Percentiles rank a stretch among this genome's conserved stretches.
phyloP scores from a whole-genome alignment of 495 filamentous ascomycete genomes.

The Podospora pseudopauciseta region DNA sequence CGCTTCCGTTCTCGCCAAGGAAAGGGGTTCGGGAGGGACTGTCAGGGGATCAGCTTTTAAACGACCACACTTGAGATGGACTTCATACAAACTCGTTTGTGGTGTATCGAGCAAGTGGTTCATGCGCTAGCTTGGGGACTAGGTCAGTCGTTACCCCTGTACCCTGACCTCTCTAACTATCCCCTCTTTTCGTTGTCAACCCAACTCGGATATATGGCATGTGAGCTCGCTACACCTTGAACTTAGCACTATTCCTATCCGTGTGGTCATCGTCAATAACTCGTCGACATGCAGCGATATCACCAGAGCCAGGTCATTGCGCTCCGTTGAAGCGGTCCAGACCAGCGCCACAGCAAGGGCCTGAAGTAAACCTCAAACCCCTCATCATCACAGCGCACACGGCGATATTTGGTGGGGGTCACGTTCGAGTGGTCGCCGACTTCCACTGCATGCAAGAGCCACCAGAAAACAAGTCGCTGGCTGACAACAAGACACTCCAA shows the following conservation, averaged over 20 bases:
- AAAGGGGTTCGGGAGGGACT: not conserved
- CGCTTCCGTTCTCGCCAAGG: not conserved
- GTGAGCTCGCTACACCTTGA: not conserved
- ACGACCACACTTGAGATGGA: not conserved
- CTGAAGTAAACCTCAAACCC: not conserved
- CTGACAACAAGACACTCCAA: no score
- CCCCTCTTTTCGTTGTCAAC: not conserved
- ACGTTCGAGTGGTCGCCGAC: not conserved
- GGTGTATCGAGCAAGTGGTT: not conserved
- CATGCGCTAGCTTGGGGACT: not conserved
- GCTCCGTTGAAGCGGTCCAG: not conserved
- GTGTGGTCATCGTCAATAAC: not conserved
- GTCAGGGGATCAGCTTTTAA: not conserved
- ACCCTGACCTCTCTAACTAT: not conserved
- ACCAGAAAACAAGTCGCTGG: not conserved
- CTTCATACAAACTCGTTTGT: not conserved
- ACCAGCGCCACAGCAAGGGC: not conserved
- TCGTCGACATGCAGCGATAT: not conserved
- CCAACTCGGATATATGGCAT: not conserved
- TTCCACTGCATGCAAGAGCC: not conserved
- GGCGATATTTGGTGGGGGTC: not conserved
- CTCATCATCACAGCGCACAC: not conserved
- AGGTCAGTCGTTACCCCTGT: not conserved
- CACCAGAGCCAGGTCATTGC: not conserved
- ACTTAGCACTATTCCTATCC: no score